Conservation (phyloP, 352 stramenopile genomes). For the Phytophthora macrochlamydospora region DNA sequence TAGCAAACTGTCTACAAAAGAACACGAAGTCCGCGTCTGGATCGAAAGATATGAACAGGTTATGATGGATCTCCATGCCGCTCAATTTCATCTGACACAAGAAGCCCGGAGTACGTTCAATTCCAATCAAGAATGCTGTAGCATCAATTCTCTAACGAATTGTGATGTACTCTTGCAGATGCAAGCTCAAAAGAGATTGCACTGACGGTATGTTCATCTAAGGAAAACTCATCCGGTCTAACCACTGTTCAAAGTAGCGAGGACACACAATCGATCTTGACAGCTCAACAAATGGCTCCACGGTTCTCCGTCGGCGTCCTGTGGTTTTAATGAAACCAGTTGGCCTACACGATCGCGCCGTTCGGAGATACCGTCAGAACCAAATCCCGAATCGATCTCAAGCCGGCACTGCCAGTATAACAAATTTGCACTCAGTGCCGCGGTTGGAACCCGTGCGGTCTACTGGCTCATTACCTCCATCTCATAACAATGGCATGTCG, state of each 20-base stretch:
- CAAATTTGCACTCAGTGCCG: conserved; percentile 19
- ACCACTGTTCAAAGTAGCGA: conserved; percentile 34
- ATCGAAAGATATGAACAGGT: conserved; percentile 85
- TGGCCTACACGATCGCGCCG: conserved; percentile 57
- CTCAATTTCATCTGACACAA: conserved; percentile 74
- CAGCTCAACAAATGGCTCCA: conserved; percentile 25
- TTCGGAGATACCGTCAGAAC: conserved; percentile 72
- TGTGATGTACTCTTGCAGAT: conserved; percentile 33
- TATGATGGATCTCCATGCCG: conserved; percentile 82
- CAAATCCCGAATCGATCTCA: conserved; percentile 68
- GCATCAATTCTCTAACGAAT: neutral
- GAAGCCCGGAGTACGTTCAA: conserved; percentile 51
- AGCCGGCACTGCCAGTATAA: conserved; percentile 44
- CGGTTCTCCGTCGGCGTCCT: conserved; percentile 40
- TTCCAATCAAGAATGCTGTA: neutral
- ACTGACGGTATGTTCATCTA: conserved; percentile 41
- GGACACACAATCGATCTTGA: conserved; percentile 61
- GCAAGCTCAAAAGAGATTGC: conserved; percentile 70
- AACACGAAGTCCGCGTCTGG: conserved; percentile 68
- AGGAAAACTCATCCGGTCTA: conserved; percentile 1
- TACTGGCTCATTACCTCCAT: conserved; percentile 11
- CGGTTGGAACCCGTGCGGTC: conserved; percentile 35
- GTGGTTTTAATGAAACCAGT: conserved; percentile 57
- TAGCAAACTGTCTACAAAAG: conserved; percentile 55
- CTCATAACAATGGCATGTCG: neutral